Evolutionary conservation across 176 grass and related monocot species (phyloP).

Genomic region (Elymus sibiricus): DNA sequence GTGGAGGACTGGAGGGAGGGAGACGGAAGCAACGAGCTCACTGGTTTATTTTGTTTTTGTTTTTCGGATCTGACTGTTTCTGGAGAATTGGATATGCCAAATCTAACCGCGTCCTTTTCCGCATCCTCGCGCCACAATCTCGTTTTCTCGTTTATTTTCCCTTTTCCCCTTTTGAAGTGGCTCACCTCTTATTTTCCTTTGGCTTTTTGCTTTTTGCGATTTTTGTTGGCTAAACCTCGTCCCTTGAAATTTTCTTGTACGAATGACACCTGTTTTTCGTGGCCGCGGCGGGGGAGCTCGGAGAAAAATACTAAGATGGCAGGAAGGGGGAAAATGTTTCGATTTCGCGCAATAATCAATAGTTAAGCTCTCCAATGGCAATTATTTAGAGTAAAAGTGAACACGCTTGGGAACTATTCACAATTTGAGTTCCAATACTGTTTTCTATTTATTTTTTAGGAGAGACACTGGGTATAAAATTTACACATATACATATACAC

Average conservation of each 20-base stretch:
- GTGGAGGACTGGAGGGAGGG: too few species aligned
- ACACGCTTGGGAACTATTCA: too few species aligned
- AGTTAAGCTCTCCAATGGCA: too few species aligned
- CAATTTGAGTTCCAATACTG: too few species aligned
- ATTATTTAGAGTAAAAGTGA: too few species aligned
- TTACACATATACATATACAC: too few species aligned
- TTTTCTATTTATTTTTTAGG: too few species aligned
- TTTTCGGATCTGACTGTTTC: neutral
- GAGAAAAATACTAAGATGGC: neutral
- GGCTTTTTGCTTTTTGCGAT: too few species aligned
- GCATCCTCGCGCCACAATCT: neutral
- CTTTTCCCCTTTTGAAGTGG: neutral
- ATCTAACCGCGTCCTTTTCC: conserved; percentile 21
- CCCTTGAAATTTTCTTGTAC: neutral
- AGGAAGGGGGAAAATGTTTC: neutral
- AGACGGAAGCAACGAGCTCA: conserved; percentile 22
- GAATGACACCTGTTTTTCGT: neutral
- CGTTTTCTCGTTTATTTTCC: neutral
- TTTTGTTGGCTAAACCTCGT: neutral
- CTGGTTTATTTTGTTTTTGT: neutral
- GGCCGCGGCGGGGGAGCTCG: neutral
- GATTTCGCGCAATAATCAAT: neutral
- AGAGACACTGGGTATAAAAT: too few species aligned
- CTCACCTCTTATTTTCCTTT: neutral
- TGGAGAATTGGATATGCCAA: conserved; percentile 17